Evolutionary conservation across 331 rosid genomes (phyloP).

Genomic region (Quercus lobata): DNA sequence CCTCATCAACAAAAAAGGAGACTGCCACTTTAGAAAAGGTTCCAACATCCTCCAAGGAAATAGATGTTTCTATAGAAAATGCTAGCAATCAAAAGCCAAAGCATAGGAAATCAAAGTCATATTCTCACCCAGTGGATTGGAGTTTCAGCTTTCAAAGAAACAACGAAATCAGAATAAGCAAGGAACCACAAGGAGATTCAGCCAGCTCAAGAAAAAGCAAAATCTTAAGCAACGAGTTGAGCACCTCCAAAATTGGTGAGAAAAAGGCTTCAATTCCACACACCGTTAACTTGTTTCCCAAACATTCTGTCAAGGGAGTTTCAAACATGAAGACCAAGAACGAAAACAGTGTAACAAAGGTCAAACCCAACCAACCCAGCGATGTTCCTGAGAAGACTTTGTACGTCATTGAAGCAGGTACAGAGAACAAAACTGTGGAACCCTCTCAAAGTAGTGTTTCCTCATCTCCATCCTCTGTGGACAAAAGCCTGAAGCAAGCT

Average conservation of each 20-base stretch:
- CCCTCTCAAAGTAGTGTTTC: slow-evolving; percentile 24
- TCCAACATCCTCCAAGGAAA: slow-evolving; percentile 31
- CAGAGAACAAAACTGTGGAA: slow-evolving; percentile 29
- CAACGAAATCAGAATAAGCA: slow-evolving; percentile 30
- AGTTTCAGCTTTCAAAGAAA: slow-evolving; percentile 28
- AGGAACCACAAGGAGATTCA: slow-evolving; percentile 26
- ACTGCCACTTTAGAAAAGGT: slow-evolving; percentile 23
- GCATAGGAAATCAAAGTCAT: slow-evolving; percentile 3
- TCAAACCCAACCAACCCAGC: slow-evolving; percentile 24
- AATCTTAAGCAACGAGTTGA: slow-evolving; percentile 28
- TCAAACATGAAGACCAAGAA: slow-evolving; percentile 22
- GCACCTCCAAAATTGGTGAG: slow-evolving; percentile 28
- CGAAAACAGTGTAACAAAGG: slow-evolving; percentile 19
- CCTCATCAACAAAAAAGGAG: slow-evolving; percentile 13
- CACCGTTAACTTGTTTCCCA: slow-evolving; percentile 31
- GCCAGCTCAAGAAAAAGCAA: slow-evolving; percentile 30
- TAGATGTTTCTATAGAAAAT: slow-evolving; percentile 26
- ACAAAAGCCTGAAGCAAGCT: slow-evolving; percentile 31
- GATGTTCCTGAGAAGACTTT: slow-evolving; percentile 37
- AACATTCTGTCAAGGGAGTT: slow-evolving; percentile 29
- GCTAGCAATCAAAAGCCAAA: slow-evolving; percentile 14
- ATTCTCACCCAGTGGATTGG: slow-evolving; percentile 25
- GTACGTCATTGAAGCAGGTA: slow-evolving; percentile 42
- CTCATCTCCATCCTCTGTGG: slow-evolving; percentile 19
- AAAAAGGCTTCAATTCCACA: slow-evolving; percentile 28